Evolutionary conservation across 1,284 basidiomycete species (phyloP), one percentile per base, ranked within the genome.

Genomic region (Prillingera fragicola): DNA sequence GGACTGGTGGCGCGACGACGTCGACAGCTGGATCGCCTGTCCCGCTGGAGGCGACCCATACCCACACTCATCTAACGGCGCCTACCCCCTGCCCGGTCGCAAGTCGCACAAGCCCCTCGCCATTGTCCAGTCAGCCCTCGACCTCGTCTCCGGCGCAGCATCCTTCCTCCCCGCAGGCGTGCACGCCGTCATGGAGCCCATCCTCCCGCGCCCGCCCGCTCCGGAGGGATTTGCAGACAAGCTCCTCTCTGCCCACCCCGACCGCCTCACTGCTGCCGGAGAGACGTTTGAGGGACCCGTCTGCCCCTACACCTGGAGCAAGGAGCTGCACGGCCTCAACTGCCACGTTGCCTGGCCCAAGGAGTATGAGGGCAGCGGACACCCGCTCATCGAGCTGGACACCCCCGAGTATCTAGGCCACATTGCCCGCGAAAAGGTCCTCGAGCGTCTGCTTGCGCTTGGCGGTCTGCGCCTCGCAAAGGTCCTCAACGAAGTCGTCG

Each of bases 401-500:
- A 89, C 85, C 18, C 82, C 85, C 0, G 74, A 82, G 52, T 95
- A 95, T 60, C 72, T 83, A 1, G 87, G 84, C 2, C 71, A 71
- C 19, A 80, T 92, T 54, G 73, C 73, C 42, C 70, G 80, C 31
- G 72, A 78, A 48, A 83, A 83, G 77, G 71, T 88, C 29, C 60
- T 95, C 3, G 88, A 94, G 75, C 80, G 79, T 68, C 67, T 92
- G 55, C 71, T 95, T 36, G 84, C 87, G 0, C 83, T 83, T 74
- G 88, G 75, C 1, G 90, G 88, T 1, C 70, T 92, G 27, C 76
- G 89, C 13, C 78, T 91, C 25, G 90, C 88, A 9, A 86, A 81
- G 2, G 68, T 86, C 4, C 69, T 94, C 54, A 92, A 92, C 50
- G 53, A 57, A 33, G 59, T 44, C 7, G 3, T 52, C 15, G 41